Conservation (phyloP, 2,329 filamentous ascomycete genomes). For the Curvularia sp. region DNA sequence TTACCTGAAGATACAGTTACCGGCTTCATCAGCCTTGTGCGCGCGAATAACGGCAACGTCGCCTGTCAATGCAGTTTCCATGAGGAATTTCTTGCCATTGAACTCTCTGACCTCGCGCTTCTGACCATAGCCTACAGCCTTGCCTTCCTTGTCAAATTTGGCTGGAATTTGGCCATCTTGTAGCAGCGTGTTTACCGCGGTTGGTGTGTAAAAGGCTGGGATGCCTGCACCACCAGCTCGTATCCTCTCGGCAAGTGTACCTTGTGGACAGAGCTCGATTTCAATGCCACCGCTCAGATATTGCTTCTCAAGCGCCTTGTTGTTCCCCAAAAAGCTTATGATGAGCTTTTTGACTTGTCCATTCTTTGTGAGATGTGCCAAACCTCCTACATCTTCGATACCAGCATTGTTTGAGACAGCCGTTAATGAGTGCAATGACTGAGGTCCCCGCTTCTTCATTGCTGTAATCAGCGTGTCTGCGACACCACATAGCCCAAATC, state of each 20-base stretch:
- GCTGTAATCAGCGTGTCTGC: conserved; percentile 51
- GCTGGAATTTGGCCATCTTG: conserved; percentile 73
- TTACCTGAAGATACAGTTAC: conserved; percentile 74
- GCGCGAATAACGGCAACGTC: conserved; percentile 80
- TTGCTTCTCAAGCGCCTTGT: conserved; percentile 76
- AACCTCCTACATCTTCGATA: conserved; percentile 67
- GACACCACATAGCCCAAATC: conserved; percentile 51
- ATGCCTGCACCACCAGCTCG: conserved; percentile 78
- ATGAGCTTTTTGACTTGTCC: conserved; percentile 76
- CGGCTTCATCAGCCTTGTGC: conserved; percentile 77
- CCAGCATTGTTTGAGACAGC: conserved; percentile 85
- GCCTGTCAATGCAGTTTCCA: conserved; percentile 78
- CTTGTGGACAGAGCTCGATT: conserved; percentile 79
- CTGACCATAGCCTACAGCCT: conserved; percentile 68
- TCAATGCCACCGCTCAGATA: conserved; percentile 76
- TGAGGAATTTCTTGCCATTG: conserved; percentile 73
- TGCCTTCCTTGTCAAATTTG: conserved; percentile 65
- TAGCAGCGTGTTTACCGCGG: conserved; percentile 69
- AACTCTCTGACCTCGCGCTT: conserved; percentile 76
- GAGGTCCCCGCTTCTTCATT: conserved; percentile 40
- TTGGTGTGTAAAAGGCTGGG: conserved; percentile 81
- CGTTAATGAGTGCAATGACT: conserved; percentile 61
- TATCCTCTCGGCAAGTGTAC: conserved; percentile 75
- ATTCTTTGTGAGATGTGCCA: conserved; percentile 71
- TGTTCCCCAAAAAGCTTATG: conserved; percentile 79